These are phyloP conservation scores for Naumovozyma dairenensis DNA, from an alignment of 805 yeast species.

Conservation along the genomic window DNA sequence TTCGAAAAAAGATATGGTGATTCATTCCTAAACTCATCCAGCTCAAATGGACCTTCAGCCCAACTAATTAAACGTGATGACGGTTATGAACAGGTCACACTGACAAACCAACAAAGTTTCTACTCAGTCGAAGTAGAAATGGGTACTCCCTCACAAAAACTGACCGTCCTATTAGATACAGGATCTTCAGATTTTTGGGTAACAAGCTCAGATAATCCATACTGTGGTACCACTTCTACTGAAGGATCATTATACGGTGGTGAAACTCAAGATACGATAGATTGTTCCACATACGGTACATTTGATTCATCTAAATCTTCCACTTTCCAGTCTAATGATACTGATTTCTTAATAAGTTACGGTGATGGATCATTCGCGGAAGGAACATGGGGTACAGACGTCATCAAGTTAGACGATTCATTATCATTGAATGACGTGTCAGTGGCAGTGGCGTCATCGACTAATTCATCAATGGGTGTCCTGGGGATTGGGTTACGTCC, in stretches of 20 bases:
- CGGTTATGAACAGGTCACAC: conserved; percentile 26
- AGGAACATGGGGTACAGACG: conserved; percentile 43
- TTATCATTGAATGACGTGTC: conserved; percentile 41
- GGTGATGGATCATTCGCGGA: conserved; percentile 42
- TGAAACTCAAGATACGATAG: conserved; percentile 20
- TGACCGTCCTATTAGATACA: conserved; percentile 56
- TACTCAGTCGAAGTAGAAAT: conserved; percentile 38
- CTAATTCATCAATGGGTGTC: conserved; percentile 59
- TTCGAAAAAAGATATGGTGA: conserved; percentile 22
- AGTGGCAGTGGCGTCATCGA: conserved; percentile 63
- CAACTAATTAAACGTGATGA: conserved; percentile 19
- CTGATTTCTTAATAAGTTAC: conserved; percentile 39
- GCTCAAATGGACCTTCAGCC: conserved; percentile 3
- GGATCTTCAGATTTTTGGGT: conserved; percentile 66
- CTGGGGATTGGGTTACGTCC: conserved; percentile 64
- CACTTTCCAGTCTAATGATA: conserved; percentile 20
- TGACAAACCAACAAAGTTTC: conserved; percentile 34
- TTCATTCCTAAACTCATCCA: conserved; percentile 5
- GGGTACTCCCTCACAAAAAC: conserved; percentile 51
- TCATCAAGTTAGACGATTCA: conserved; percentile 44
- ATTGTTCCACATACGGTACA: conserved; percentile 34
- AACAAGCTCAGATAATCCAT: conserved; percentile 39
- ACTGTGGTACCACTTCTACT: conserved; percentile 23
- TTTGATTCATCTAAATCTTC: conserved; percentile 18
- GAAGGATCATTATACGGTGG: background rate